Conservation (phyloP, 257 asterid species). For the Voacanga thouarsii region DNA sequence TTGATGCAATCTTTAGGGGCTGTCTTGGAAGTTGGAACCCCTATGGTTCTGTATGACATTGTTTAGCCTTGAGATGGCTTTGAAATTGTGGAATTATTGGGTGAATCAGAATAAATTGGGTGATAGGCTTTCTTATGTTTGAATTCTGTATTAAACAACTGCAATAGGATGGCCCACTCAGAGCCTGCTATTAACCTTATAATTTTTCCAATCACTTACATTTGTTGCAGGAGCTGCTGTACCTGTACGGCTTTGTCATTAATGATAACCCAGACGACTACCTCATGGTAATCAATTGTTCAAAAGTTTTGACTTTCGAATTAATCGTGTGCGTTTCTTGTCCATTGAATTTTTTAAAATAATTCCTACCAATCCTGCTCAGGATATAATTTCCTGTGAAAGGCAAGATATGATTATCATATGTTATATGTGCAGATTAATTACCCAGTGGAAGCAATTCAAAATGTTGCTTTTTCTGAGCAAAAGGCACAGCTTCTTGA, state of each 20-base stretch:
- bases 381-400: not conserved
- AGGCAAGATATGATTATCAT: not conserved
- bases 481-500: constrained; percentile 84
- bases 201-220: constrained; percentile 9
- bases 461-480: constrained; percentile 57
- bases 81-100: not conserved
- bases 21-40: not conserved
- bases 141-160: not conserved
- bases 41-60: not conserved
- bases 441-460: constrained; percentile 79
- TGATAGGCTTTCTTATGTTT: not conserved
- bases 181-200: not conserved
- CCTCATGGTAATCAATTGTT: constrained; percentile 63
- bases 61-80: not conserved
- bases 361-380: constrained; percentile 8
- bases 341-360: not conserved
- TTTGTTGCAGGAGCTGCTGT: constrained; percentile 79
- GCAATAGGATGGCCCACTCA: not conserved
- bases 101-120: not conserved
- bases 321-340: not conserved
- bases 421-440: constrained; percentile 49
- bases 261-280: constrained; percentile 83
- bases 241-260: constrained; percentile 85
- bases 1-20: not conserved
- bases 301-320: not conserved